Percentiles rank a stretch among this genome's conserved stretches.
Conservation (phyloP, 1,284 basidiomycete species). For the Irpex sp. region DNA sequence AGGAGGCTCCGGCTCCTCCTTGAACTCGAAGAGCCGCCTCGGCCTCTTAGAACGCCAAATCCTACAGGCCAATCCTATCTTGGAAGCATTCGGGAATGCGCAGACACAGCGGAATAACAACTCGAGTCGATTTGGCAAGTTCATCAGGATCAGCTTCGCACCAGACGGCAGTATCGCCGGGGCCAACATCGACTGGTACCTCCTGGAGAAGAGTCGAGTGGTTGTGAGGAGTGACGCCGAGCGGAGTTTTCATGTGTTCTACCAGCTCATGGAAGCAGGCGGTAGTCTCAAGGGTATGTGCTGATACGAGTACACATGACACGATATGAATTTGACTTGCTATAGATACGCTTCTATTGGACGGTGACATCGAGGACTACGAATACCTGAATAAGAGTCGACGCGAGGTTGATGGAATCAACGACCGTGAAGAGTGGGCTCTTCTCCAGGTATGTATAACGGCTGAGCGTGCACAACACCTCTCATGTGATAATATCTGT, state of each 20-base stretch:
- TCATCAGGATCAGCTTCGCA: slow-evolving; percentile 94
- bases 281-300: slow-evolving; percentile 59
- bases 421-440: slow-evolving; percentile 89
- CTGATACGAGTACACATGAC: neutral
- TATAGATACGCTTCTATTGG: slow-evolving; percentile 74
- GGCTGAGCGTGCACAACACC: neutral
- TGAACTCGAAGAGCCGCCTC: slow-evolving; percentile 64
- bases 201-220: slow-evolving; percentile 96
- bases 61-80: slow-evolving; percentile 95
- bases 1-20: slow-evolving; percentile 36
- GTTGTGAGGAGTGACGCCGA: slow-evolving; percentile 87
- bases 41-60: slow-evolving; percentile 96
- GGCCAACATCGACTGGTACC: slow-evolving; percentile 99
- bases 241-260: slow-evolving; percentile 96
- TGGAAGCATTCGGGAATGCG: slow-evolving; percentile 98
- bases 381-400: slow-evolving; percentile 90
- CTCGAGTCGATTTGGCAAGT: slow-evolving; percentile 98
- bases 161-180: slow-evolving; percentile 94
- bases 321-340: slow-evolving; percentile 2
- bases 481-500: neutral
- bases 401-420: slow-evolving; percentile 90
- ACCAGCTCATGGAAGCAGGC: slow-evolving; percentile 79
- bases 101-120: slow-evolving; percentile 99
- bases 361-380: slow-evolving; percentile 78
- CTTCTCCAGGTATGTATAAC: slow-evolving; percentile 58